Evolutionary conservation across 805 yeast genomes (phyloP).

Genomic region (Candida stauntonica): DNA sequence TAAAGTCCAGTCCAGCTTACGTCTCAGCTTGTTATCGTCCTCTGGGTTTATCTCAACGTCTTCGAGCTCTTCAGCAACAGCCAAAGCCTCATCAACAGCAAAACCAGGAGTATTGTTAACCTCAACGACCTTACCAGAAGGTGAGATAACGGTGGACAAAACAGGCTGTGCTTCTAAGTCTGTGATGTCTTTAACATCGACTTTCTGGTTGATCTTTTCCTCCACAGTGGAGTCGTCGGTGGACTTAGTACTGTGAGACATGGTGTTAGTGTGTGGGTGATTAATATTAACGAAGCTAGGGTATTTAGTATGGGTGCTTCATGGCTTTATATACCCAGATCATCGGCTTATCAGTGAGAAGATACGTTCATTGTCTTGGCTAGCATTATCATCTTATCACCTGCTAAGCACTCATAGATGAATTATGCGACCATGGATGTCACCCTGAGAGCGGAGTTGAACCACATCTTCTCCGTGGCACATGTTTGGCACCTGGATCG

Average conservation of each 20-base stretch:
- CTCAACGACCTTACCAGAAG: constrained; percentile 10
- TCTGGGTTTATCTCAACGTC: constrained; percentile 19
- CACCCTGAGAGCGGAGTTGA: no score
- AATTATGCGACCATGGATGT: no score
- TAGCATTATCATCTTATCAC: background rate
- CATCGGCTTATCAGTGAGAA: no score
- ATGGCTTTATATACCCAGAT: background rate
- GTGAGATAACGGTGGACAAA: constrained; percentile 12
- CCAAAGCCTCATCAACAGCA: constrained; percentile 24
- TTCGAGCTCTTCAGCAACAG: constrained; percentile 13
- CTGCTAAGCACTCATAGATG: background rate
- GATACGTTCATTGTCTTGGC: no score
- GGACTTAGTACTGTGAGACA: background rate
- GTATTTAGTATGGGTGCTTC: background rate
- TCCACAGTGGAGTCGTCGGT: background rate
- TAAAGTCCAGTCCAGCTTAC: constrained; percentile 36
- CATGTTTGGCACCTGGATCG: no score
- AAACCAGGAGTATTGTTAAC: constrained; percentile 3
- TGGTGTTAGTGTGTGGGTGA: background rate
- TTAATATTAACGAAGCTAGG: no score
- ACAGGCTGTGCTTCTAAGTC: constrained; percentile 12
- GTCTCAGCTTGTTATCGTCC: constrained; percentile 29
- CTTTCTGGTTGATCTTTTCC: constrained; percentile 9
- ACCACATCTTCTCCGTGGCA: no score
- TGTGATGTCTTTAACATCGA: constrained; percentile 5